These are phyloP conservation scores for Verticillium longisporum DNA, from an alignment of 2,329 filamentous ascomycete species.

Conservation along the genomic window DNA sequence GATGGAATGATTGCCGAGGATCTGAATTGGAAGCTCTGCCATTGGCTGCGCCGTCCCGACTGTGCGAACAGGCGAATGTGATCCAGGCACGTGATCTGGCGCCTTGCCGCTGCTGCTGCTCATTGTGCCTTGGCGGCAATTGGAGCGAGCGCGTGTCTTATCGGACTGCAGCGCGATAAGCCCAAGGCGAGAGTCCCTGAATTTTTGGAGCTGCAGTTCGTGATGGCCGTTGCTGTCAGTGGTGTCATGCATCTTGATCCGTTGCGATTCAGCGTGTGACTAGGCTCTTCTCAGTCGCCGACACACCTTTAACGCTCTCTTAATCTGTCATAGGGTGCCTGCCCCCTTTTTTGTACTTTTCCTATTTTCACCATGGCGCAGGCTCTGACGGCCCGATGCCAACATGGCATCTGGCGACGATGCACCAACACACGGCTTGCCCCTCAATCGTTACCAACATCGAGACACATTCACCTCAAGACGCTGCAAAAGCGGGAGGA, in stretches of 20 bases:
- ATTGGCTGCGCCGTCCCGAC: constrained; percentile 30
- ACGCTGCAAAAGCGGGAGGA: constrained; percentile 34
- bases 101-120: background rate
- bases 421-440: constrained; percentile 1
- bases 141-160: background rate
- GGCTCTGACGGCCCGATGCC: constrained; percentile 6
- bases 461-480: constrained; percentile 31
- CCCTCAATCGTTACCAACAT: constrained; percentile 10
- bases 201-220: constrained; percentile 7
- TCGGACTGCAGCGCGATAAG: constrained; percentile 5
- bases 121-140: too few species aligned
- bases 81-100: constrained; percentile 10
- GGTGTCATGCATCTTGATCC: background rate
- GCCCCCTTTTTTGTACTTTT: background rate
- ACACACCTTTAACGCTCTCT: background rate
- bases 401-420: constrained; percentile 7
- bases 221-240: background rate
- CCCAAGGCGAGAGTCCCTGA: constrained; percentile 1
- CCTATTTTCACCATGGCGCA: constrained; percentile 3
- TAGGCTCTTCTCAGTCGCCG: background rate
- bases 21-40: constrained; percentile 33
- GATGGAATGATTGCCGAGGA: constrained; percentile 40
- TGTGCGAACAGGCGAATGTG: constrained; percentile 4
- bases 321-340: constrained; percentile 1
- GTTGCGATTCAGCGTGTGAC: background rate